Conservation (phyloP, 345 rosid species). For the Pseudoturritis turrita region DNA sequence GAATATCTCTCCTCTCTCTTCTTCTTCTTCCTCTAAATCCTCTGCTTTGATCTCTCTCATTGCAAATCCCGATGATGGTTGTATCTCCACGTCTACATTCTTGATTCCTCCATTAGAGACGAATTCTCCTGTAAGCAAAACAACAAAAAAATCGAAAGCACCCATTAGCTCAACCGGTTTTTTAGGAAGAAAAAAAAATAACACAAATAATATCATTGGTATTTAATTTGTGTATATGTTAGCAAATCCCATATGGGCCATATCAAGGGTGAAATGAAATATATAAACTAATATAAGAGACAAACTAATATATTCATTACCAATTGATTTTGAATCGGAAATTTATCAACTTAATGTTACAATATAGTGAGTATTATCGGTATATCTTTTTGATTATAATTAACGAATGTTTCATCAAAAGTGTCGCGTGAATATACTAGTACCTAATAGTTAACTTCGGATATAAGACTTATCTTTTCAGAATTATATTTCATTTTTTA, state of each 20-base stretch:
- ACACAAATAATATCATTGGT: not conserved
- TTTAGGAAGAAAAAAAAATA: not conserved
- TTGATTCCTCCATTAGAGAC: not conserved
- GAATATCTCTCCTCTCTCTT: constrained; percentile 51
- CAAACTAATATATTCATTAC: not conserved
- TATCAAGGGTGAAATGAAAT: too few species aligned
- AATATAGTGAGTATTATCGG: not conserved
- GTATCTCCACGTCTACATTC: constrained; percentile 5
- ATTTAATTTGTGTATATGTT: too few species aligned
- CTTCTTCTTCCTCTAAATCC: constrained; percentile 36
- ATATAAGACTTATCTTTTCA: not conserved
- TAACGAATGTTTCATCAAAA: not conserved
- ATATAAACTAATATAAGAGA: too few species aligned
- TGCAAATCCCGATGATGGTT: constrained; percentile 11
- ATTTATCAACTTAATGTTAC: too few species aligned
- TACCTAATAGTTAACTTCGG: not conserved
- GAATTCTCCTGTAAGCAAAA: constrained; percentile 6
- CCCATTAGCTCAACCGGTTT: not conserved
- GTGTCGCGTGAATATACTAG: constrained; percentile 1
- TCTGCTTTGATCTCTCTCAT: constrained; percentile 35
- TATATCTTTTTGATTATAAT: not conserved
- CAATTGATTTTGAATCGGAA: not conserved
- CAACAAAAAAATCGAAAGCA: not conserved
- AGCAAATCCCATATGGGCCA: too few species aligned
- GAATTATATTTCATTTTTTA: not conserved